Evolutionary conservation across 345 rosid genomes (phyloP).

Genomic region (Aquilaria malaccensis): DNA sequence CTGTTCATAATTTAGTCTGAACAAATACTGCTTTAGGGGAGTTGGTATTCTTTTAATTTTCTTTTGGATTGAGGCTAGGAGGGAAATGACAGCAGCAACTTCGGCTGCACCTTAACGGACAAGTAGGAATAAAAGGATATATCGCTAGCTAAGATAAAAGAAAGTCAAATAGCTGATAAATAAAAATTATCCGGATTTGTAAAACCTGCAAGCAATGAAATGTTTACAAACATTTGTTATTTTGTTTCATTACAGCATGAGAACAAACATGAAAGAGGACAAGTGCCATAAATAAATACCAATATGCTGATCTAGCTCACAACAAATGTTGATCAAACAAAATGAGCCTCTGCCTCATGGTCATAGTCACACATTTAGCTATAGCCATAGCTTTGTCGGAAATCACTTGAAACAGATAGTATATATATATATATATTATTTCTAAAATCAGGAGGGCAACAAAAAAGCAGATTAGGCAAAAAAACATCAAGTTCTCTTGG

Average conservation of each 20-base stretch:
- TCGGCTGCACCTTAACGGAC: no score
- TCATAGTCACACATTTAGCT: conserved; percentile 1
- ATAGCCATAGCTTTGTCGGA: conserved; percentile 12
- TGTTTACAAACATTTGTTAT: background rate
- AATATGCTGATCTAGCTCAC: background rate
- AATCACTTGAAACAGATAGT: conserved; percentile 3
- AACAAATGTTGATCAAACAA: conserved; percentile 3
- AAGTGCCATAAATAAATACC: conserved; percentile 6
- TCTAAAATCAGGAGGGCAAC: conserved; percentile 8
- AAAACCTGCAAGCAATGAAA: no score
- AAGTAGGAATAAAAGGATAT: no score
- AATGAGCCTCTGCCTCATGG: background rate
- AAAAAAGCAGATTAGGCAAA: conserved; percentile 1
- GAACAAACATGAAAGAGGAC: conserved; percentile 16
- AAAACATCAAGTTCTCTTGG: conserved; percentile 23
- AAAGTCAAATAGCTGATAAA: background rate
- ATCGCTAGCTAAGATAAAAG: background rate
- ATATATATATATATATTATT: background rate
- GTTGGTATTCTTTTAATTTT: no score
- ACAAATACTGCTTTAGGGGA: no score
- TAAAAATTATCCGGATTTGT: conserved; percentile 1
- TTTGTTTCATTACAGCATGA: conserved; percentile 8
- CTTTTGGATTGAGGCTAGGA: no score
- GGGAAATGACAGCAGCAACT: no score
- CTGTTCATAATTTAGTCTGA: no score